phyloP scores from a whole-genome alignment of 768 basidiomycete genomes.

The Epithele typhae region DNA sequence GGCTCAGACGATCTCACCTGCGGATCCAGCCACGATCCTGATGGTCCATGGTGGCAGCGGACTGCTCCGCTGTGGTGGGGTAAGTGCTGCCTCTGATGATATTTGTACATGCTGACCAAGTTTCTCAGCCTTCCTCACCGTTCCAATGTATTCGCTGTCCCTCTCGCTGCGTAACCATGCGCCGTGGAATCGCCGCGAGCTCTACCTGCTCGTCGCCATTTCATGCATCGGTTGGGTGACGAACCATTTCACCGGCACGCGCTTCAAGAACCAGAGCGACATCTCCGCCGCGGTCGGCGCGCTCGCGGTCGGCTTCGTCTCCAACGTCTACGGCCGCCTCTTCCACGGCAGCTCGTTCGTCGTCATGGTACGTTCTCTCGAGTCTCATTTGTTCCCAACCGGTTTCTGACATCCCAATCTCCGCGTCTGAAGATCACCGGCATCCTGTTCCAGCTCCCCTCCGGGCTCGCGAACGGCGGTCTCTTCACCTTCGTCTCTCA shows the following conservation, averaged over 20 bases:
- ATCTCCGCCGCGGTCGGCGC: conserved; percentile 78
- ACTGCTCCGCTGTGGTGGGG: conserved; percentile 75
- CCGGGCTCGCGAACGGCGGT: conserved; percentile 76
- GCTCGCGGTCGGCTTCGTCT: conserved; percentile 75
- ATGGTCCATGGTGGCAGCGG: conserved; percentile 68
- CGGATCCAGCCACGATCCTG: conserved; percentile 44
- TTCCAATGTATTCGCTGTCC: conserved; percentile 65
- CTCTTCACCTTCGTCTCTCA: conserved; percentile 66
- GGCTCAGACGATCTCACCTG: conserved; percentile 63
- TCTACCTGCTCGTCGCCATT: conserved; percentile 55
- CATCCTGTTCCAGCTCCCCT: conserved; percentile 82
- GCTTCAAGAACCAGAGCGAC: conserved; percentile 66
- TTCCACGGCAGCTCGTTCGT: conserved; percentile 75
- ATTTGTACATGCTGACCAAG: background rate
- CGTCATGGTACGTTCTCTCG: conserved; percentile 54
- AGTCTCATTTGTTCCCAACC: background rate
- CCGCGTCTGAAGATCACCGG: conserved; percentile 51
- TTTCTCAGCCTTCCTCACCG: conserved; percentile 56
- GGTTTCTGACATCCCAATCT: background rate
- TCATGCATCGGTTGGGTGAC: conserved; percentile 72
- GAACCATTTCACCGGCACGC: conserved; percentile 63
- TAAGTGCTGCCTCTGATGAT: conserved; percentile 26
- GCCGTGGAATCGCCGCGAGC: conserved; percentile 51
- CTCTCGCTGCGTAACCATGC: conserved; percentile 64
- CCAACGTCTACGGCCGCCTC: conserved; percentile 74